These are phyloP conservation scores for Camelina sativa DNA, from an alignment of 345 rosid genomes.

Conservation along the genomic window DNA sequence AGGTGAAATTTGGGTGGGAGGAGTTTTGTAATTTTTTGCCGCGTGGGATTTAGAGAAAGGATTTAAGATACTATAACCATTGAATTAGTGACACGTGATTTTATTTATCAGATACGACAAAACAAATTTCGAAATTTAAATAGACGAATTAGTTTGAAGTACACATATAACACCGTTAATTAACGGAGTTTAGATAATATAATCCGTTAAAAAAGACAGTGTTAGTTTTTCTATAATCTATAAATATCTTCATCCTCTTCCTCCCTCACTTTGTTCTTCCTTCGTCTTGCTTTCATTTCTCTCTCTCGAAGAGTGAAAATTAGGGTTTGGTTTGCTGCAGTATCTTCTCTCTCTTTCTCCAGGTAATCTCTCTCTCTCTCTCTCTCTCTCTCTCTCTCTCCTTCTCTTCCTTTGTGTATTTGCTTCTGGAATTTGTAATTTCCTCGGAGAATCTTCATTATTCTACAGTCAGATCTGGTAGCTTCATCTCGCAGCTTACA, in stretches of 20 bases:
- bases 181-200: slow-evolving; percentile 39
- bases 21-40: not conserved
- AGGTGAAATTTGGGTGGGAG: slow-evolving; percentile 39
- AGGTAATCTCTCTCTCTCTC: slow-evolving; percentile 36
- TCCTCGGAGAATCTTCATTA: not conserved
- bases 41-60: not conserved
- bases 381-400: slow-evolving; percentile 19
- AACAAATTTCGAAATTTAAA: not conserved
- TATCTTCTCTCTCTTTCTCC: slow-evolving; percentile 25
- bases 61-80: slow-evolving; percentile 16
- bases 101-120: slow-evolving; percentile 17
- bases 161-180: slow-evolving; percentile 22
- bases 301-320: slow-evolving; percentile 29
- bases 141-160: slow-evolving; percentile 14
- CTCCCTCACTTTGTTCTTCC: slow-evolving; percentile 21
- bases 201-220: slow-evolving; percentile 40
- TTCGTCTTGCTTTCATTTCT: not conserved
- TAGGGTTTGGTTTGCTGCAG: slow-evolving; percentile 28
- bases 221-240: slow-evolving; percentile 38
- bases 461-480: slow-evolving; percentile 35
- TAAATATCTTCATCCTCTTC: slow-evolving; percentile 39
- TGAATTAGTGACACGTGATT: slow-evolving; percentile 9
- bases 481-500: slow-evolving; percentile 2
- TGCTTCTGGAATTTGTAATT: slow-evolving; percentile 6
- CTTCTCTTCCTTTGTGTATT: not conserved